phyloP scores from a whole-genome alignment of 192 early-diverging fungal genomes.

The Chytriomyces hyalinus region DNA sequence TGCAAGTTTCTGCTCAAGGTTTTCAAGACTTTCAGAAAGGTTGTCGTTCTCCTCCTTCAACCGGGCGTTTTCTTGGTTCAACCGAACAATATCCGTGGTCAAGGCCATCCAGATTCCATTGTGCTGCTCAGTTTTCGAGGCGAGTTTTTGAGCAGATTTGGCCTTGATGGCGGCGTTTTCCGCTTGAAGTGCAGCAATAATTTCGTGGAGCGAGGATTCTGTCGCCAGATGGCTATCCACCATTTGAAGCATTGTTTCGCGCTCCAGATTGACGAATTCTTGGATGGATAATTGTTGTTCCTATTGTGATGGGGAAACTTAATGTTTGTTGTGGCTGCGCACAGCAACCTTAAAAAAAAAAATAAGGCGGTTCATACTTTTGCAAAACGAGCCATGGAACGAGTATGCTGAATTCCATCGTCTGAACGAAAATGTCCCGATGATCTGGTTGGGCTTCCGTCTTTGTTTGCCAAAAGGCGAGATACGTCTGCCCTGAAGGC shows the following conservation, averaged over 20 bases:
- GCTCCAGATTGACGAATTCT: slow-evolving; percentile 11
- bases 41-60: background rate
- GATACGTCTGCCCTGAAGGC: too few relatives aligned
- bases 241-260: background rate
- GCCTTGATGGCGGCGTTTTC: background rate
- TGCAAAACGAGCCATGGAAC: too few relatives aligned
- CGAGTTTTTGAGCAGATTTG: background rate
- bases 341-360: too few relatives aligned
- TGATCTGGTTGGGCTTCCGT: too few relatives aligned
- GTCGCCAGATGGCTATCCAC: background rate
- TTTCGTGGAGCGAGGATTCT: background rate
- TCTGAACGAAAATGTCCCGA: too few relatives aligned
- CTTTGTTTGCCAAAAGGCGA: too few relatives aligned
- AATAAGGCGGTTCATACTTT: too few relatives aligned
- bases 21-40: background rate
- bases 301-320: background rate
- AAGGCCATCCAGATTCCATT: slow-evolving; percentile 15
- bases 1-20: background rate
- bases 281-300: background rate
- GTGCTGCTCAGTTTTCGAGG: slow-evolving; percentile 4
- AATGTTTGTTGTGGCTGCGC: too few relatives aligned
- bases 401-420: too few relatives aligned
- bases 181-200: background rate
- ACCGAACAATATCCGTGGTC: slow-evolving; percentile 12
- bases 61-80: background rate